These are phyloP conservation scores for Fragaria ananassa DNA, from an alignment of 306 rosid species.

Conservation along the genomic window DNA sequence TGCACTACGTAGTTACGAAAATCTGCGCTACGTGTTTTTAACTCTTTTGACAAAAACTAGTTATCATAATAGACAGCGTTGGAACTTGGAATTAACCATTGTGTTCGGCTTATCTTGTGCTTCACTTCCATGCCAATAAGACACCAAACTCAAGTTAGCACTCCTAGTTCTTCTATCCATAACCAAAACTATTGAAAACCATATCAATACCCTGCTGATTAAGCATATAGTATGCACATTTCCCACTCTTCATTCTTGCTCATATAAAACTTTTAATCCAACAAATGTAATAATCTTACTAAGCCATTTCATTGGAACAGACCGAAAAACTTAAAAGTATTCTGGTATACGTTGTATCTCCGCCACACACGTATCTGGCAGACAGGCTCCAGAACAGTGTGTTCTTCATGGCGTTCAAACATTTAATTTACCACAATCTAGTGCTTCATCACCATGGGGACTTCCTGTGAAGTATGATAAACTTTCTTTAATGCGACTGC, in stretches of 20 bases:
- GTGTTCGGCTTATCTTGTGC: background rate
- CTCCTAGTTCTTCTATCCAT: background rate
- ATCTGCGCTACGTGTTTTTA: too few relatives aligned
- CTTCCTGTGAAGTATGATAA: background rate
- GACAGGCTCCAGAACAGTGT: background rate
- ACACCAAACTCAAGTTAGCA: too few relatives aligned
- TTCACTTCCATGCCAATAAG: too few relatives aligned
- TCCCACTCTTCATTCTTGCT: background rate
- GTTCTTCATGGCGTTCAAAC: background rate
- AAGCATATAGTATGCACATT: background rate
- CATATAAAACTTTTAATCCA: background rate
- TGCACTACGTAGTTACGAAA: too few relatives aligned
- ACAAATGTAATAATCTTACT: background rate
- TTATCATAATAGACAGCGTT: background rate
- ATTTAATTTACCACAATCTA: background rate
- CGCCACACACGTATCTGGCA: background rate
- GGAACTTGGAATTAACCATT: background rate
- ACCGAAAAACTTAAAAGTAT: background rate
- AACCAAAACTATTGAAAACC: background rate
- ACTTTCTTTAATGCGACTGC: slow-evolving; percentile 49
- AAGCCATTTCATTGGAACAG: background rate
- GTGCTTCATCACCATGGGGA: background rate
- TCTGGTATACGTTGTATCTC: background rate
- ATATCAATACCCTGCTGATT: background rate
- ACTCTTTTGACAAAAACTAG: too few relatives aligned